Base-by-base conservation (phyloP, 139 green algal genomes). In the Coccomyxa sp. region DNA sequence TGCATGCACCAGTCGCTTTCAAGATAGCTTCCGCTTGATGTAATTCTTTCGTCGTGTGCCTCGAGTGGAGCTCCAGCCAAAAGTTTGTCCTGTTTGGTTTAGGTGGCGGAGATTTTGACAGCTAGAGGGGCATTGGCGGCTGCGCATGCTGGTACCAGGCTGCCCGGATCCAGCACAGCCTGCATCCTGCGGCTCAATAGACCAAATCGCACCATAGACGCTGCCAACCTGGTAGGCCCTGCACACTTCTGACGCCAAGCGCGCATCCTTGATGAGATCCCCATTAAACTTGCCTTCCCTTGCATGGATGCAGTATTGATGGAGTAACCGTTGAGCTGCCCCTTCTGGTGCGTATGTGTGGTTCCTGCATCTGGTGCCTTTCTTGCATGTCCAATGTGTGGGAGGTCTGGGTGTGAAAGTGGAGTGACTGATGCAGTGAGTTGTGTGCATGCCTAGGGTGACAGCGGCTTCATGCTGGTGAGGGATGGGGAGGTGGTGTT, bases 401-500 rank as follows among this genome's bases (percentile, higher is more conserved):
- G 21, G 21, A 74, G 9, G 9, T 3, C 66, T 74, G 66, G 21
- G 66, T 74, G 66, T 27, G 4, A 27, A 28, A 15, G 16, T 74
- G 79, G 23, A 21, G 25, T 57, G 57, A 82, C 14, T 57, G 18
- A 13, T 1, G 13, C 38, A 51, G 18, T n/a, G 27, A 84, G 74
- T 76, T 67, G 66, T 82, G 79, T 87, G 38, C 38, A 7, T 51
- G 38, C 38, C 38, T 51, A 97, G 87, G 94, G 95, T 1, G 95
- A 98, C 89, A 96, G 92, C 81, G 94, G 93, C 23, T 97, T 97
- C 80, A 18, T 94, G 14, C 81, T 97, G 10, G 83, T 96, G 23
- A 88, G 94, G 0, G 66, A 93, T 14, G 91, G 91, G 9, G 66
- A 86, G 71, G 75, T 90, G 58, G 58, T 95, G 10, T 91, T 92